Evolutionary conservation across 345 rosid species (phyloP).

Genomic region (Anacardium occidentale): DNA sequence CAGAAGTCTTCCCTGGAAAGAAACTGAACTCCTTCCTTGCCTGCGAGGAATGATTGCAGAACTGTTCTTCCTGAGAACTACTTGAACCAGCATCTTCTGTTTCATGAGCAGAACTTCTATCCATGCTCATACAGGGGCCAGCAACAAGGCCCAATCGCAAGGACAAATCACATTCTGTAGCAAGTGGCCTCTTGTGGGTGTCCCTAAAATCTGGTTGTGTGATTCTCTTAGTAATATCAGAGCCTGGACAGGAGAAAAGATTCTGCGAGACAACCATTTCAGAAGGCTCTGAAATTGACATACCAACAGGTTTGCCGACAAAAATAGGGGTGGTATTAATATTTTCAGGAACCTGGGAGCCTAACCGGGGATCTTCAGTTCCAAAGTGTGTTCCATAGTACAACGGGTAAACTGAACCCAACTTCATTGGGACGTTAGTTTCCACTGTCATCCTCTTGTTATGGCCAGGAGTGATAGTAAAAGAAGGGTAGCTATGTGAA

Average conservation of each 20-base stretch:
- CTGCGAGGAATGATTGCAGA: constrained; percentile 25
- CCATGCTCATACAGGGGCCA: constrained; percentile 41
- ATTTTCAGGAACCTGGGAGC: constrained; percentile 38
- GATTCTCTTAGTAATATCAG: constrained; percentile 25
- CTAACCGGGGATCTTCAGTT: constrained; percentile 34
- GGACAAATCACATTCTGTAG: constrained; percentile 67
- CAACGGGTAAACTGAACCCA: constrained; percentile 69
- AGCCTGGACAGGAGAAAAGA: constrained; percentile 30
- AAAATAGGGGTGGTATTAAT: constrained; percentile 34
- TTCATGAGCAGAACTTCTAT: constrained; percentile 41
- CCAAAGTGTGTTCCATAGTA: constrained; percentile 55
- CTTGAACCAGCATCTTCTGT: constrained; percentile 34
- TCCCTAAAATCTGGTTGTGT: constrained; percentile 28
- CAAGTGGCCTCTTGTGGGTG: constrained; percentile 33
- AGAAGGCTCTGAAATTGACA: constrained; percentile 37
- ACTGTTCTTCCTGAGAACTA: constrained; percentile 33
- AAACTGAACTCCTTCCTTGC: constrained; percentile 55
- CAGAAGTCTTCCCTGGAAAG: constrained; percentile 50
- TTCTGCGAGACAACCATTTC: constrained; percentile 32
- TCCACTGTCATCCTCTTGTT: constrained; percentile 39
- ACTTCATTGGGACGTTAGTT: constrained; percentile 29
- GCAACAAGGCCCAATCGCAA: constrained; percentile 70
- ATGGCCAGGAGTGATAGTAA: constrained; percentile 27
- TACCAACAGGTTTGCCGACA: constrained; percentile 71
- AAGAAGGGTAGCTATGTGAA: constrained; percentile 39